These are phyloP conservation scores for Monilinia polystroma DNA, from an alignment of 2,329 filamentous ascomycete species.

Conservation along the genomic window DNA sequence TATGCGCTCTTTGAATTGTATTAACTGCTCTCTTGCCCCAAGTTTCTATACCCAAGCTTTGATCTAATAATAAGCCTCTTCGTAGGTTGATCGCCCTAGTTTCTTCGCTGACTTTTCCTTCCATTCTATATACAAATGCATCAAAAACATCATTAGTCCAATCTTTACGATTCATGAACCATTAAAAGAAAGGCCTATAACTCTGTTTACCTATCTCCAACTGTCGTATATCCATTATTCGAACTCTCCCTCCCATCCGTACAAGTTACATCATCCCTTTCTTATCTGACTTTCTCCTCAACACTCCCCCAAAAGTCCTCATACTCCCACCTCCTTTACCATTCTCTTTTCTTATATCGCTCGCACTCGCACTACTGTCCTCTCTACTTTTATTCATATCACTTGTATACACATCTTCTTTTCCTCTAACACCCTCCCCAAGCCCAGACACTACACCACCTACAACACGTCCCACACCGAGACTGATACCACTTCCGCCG, in stretches of 20 bases:
- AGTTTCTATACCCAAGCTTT: background rate
- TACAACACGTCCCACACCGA: conserved; percentile 35
- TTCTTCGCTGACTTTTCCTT: background rate
- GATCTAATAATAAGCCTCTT: background rate
- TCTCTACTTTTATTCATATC: background rate
- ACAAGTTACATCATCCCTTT: background rate
- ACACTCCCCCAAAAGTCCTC: background rate
- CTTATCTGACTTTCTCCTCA: conserved; percentile 7
- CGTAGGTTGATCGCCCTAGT: background rate
- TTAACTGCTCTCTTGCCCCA: too few species aligned
- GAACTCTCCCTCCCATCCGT: background rate
- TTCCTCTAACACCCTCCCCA: conserved; percentile 9
- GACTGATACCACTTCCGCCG: conserved; percentile 31
- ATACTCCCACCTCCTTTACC: background rate
- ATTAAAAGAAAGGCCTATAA: background rate
- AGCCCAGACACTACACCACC: conserved; percentile 26
- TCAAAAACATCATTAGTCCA: background rate
- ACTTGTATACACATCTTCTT: conserved; percentile 15
- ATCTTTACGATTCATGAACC: background rate
- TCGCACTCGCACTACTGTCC: background rate
- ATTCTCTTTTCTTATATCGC: conserved; percentile 3
- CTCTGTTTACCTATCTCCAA: background rate
- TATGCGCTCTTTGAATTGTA: too few species aligned
- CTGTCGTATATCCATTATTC: background rate
- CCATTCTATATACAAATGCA: background rate